A percentile compares a stretch with the other conserved stretches of the same genome.
Evolutionary conservation across 805 yeast species (phyloP).

Genomic region (Maudiozyma serrabonitensis): DNA sequence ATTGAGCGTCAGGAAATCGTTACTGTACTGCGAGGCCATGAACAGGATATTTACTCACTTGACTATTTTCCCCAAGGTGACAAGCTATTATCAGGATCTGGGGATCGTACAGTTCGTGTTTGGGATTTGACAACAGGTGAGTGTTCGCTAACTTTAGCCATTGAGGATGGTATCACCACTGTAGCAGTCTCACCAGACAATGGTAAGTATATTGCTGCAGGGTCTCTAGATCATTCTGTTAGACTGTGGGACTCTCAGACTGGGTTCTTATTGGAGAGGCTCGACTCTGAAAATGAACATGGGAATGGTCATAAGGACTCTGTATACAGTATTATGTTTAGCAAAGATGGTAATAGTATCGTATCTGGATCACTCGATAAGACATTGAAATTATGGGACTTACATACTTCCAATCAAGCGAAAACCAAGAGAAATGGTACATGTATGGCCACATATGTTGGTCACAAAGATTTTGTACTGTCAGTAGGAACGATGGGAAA

Average conservation of each 20-base stretch:
- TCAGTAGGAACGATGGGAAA: constrained; percentile 92
- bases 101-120: constrained; percentile 91
- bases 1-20: constrained; percentile 75
- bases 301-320: constrained; percentile 95
- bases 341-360: constrained; percentile 82
- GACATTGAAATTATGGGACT: constrained; percentile 91
- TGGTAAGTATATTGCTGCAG: constrained; percentile 90
- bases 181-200: constrained; percentile 89
- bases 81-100: constrained; percentile 88
- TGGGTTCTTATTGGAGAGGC: constrained; percentile 83
- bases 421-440: constrained; percentile 35
- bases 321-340: constrained; percentile 88
- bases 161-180: constrained; percentile 97
- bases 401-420: constrained; percentile 22
- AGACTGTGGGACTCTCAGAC: constrained; percentile 94
- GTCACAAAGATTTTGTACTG: constrained; percentile 92
- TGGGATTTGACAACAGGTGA: constrained; percentile 90
- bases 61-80: constrained; percentile 93
- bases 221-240: constrained; percentile 89
- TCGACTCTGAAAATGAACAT: constrained; percentile 78
- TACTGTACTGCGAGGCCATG: constrained; percentile 84
- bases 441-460: constrained; percentile 88
- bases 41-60: constrained; percentile 92
- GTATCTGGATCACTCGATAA: constrained; percentile 93
- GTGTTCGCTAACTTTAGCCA: constrained; percentile 77